Percentiles rank a stretch among this genome's conserved stretches.
Evolutionary conservation across 2,329 filamentous ascomycete species (phyloP).

Genomic region (Cryphonectria carpinicola): DNA sequence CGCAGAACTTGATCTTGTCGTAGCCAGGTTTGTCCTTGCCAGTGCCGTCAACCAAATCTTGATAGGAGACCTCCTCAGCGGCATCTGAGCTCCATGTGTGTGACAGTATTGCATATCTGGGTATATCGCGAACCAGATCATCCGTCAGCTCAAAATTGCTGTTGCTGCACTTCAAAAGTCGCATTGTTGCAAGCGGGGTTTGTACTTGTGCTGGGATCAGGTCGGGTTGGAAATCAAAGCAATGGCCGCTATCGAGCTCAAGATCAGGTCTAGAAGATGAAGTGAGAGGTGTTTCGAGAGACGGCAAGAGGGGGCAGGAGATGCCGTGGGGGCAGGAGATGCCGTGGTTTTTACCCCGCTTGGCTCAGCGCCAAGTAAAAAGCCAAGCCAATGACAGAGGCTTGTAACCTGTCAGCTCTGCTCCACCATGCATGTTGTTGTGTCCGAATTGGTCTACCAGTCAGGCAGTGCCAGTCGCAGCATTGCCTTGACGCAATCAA

Average conservation of each 20-base stretch:
- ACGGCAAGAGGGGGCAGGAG: background rate
- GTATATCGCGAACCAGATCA: conserved; percentile 17
- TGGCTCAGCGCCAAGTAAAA: background rate
- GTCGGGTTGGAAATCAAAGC: background rate
- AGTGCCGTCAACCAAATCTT: conserved; percentile 24
- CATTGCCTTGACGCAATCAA: too few relatives aligned
- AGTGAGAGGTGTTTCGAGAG: background rate
- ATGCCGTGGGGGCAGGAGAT: background rate
- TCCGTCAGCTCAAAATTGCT: conserved; percentile 10
- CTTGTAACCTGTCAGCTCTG: background rate
- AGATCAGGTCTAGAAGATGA: background rate
- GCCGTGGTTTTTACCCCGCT: background rate
- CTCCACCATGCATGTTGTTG: background rate
- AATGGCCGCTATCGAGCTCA: background rate
- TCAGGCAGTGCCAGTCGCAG: too few relatives aligned
- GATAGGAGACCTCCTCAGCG: conserved; percentile 26
- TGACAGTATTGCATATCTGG: conserved; percentile 33
- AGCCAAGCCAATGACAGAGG: background rate
- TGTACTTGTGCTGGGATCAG: background rate
- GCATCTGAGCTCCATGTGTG: conserved; percentile 33
- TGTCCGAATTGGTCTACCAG: too few relatives aligned
- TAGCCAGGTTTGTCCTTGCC: conserved; percentile 15
- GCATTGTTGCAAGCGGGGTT: conserved; percentile 11
- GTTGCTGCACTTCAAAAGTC: conserved; percentile 16
- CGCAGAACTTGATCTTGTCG: conserved; percentile 19